phyloP scores from a whole-genome alignment of 177 flowering plant species.

The Vitis hybrid region DNA sequence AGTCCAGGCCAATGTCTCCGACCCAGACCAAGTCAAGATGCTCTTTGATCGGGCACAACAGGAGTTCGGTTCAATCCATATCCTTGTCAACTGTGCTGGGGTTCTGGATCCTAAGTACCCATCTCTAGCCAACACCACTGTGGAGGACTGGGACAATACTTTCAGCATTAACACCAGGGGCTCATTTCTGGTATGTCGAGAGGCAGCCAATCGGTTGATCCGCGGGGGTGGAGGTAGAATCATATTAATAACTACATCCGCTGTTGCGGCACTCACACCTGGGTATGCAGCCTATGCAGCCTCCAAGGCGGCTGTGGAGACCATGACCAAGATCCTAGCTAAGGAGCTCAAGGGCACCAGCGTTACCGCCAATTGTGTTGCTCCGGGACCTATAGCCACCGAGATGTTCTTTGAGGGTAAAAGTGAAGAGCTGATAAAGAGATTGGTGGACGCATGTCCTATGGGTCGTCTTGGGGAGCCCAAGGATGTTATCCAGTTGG shows the following conservation, averaged over 20 bases:
- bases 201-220: slow-evolving; percentile 34
- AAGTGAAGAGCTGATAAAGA: slow-evolving; percentile 26
- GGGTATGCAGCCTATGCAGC: slow-evolving; percentile 43
- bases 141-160: slow-evolving; percentile 32
- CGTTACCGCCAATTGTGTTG: slow-evolving; percentile 42
- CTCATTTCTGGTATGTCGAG: slow-evolving; percentile 33
- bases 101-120: slow-evolving; percentile 41
- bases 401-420: slow-evolving; percentile 43
- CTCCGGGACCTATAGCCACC: slow-evolving; percentile 47
- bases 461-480: slow-evolving; percentile 39
- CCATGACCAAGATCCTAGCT: slow-evolving; percentile 41
- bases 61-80: slow-evolving; percentile 27
- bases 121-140: slow-evolving; percentile 24
- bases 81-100: slow-evolving; percentile 41
- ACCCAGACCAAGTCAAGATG: slow-evolving; percentile 43
- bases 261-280: slow-evolving; percentile 24
- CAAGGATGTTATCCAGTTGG: slow-evolving; percentile 28
- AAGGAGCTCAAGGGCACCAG: slow-evolving; percentile 44
- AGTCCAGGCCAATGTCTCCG: neutral
- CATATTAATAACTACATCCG: slow-evolving; percentile 27
- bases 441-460: slow-evolving; percentile 23
- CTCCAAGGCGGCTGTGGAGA: slow-evolving; percentile 47
- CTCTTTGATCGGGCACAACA: slow-evolving; percentile 38
- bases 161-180: slow-evolving; percentile 41
- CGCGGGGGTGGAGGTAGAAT: slow-evolving; percentile 47